Evolutionary conservation across 306 rosid genomes (phyloP).

Genomic region (Trifolium fragiferum): DNA sequence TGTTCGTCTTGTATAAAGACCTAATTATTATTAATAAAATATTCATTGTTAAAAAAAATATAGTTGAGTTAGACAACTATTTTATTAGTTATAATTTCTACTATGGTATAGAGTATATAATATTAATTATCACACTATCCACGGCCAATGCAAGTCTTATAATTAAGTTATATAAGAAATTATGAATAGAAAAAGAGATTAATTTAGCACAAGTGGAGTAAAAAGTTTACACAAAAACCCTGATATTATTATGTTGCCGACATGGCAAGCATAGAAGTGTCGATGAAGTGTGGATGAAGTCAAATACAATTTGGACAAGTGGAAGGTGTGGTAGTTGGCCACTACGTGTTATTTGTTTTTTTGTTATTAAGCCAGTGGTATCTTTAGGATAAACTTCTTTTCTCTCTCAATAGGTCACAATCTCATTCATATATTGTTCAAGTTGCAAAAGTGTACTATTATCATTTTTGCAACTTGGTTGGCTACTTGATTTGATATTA

Average conservation of each 20-base stretch:
- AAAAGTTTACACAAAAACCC: background rate
- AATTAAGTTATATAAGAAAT: background rate
- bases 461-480: background rate
- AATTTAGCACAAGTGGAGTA: slow-evolving; percentile 1
- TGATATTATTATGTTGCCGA: slow-evolving; percentile 65
- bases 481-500: background rate
- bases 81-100: no score
- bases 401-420: slow-evolving; percentile 24
- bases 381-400: background rate
- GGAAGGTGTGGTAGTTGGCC: slow-evolving; percentile 46
- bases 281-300: slow-evolving; percentile 9
- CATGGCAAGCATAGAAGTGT: slow-evolving; percentile 58
- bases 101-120: no score
- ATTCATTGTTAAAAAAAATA: no score
- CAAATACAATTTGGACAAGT: slow-evolving; percentile 48
- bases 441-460: slow-evolving; percentile 30
- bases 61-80: no score
- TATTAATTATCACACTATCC: no score
- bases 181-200: background rate
- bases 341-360: slow-evolving; percentile 31
- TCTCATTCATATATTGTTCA: slow-evolving; percentile 21
- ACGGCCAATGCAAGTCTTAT: no score
- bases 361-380: slow-evolving; percentile 17
- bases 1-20: no score
- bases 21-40: no score